Base-by-base conservation (phyloP, 805 yeast species). In the Hanseniaspora osmophila region DNA sequence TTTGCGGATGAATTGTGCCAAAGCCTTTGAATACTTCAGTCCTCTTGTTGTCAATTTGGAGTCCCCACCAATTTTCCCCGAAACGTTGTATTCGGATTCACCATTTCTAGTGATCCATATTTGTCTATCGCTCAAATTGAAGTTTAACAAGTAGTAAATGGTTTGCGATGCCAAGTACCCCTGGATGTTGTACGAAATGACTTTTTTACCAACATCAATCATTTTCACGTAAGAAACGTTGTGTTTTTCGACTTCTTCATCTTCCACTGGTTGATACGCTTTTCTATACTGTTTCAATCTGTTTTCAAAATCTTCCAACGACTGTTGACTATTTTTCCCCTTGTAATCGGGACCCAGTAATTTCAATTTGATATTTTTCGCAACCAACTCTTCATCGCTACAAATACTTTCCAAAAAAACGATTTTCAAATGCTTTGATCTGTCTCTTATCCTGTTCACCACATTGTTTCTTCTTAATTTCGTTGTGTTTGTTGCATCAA, bases 81-180 rank as follows among this genome's bases (percentile, higher is more conserved):
- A 57, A 16, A 85, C 80, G 59, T 90, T 90, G 58, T 87, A 96
- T 32, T 73, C 72, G 51, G 88, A 78, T 64, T 90, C 97, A 43
- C 98, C 98, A 57, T 88, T 96, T 49, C 98, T 75, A 1, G 96
- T 80, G 50, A 90, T 82, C 87, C 95, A 90, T 44, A 90, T 87
- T 60, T 88, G 94, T 49, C 96, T 73, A 59, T 84, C 92, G 47
- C 81, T 74, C 39, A 90, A 69, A 59, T 92, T 90, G 73, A 90
- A 90, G 55, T 86, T 86, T 50, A 90, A 69, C 51, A 90, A 66
- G 66, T 86, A 92, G 59, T 86, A 90, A 33, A 88, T 84, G 1
- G 95, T 84, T 58, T 92, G 97, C 2, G 95, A 87, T 0, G 96
- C 90, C 44, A 90, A 66, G 56, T 86, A 92, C 5, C 84, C 84